Base-by-base conservation (phyloP, 768 basidiomycete genomes). In the Hypsizygus marmoreus region DNA sequence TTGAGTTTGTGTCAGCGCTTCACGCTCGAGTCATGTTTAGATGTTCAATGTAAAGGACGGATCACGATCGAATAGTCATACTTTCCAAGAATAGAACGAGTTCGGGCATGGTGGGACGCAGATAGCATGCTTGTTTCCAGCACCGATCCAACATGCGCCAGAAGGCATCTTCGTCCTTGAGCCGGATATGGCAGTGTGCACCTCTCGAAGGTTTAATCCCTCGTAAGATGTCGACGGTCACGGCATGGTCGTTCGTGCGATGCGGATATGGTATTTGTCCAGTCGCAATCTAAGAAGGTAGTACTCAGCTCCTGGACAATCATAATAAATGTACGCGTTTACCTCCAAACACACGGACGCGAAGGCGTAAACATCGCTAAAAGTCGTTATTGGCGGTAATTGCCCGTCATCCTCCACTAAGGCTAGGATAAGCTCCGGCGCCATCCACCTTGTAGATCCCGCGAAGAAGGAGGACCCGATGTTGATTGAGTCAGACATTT, bases 321-420 rank as follows among this genome's bases (percentile, higher is more conserved):
- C 2, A 22, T 20, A 26, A 22, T 30, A 6, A 20, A 38, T 35
- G 8, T 22, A 22, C 13, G 25, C 14, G n/a, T 62, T 25, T 35
- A 81, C 80, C 71, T 82, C 80, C 31, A 82, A 67, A 59, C 81
- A 81, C 33, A 83, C 73, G 14, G 75, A 80, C 1, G 69, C 79
- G 58, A 80, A 83, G 2, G 80, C 76, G 45, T 78, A 84, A n/a
- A 82, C 77, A 51, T 84, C 82, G 36, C 75, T 81, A 30, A 60
- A 65, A 1, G 70, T 76, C 12, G 80, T 76, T 44, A 81, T 73
- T 0, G 70, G 68, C 9, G 76, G 76, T 3, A 65, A 54, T 0
- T 49, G 42, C 0, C 62, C 70, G 34, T 71, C 66, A 43, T 82
- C 80, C 32, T 78, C 72, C 4, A 77, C 71, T 28, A 79, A 71